Evolutionary conservation across 2,329 filamentous ascomycete species (phyloP), one percentile per base, ranked within the genome.

Genomic region (Arthrobotrys sinensis): DNA sequence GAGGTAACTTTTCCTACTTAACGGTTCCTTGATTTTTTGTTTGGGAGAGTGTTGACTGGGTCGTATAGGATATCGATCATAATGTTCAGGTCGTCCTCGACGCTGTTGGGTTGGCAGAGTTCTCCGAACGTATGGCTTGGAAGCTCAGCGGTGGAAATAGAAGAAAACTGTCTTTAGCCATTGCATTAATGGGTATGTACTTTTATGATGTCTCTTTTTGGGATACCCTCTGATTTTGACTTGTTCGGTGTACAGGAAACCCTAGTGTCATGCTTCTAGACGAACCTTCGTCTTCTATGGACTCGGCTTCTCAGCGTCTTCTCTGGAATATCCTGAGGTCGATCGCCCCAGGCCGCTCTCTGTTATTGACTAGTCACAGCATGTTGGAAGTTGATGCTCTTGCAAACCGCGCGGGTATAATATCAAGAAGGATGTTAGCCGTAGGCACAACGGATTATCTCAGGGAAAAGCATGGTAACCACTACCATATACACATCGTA

Each of bases 331-430:
- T 94, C 0, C 87, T 97, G 0, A 89, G 89, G 2, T 88, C 90
- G 0, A 90, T 94, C 2, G 90, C 91, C 0, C 88, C 90, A 0
- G 93, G 93, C 0, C 89, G 94, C n/a, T 92, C 91, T 0, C 89
- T 97, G 14, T 87, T 98, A 1, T 88, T 98, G 16, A 97, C 95
- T 0, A 97, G 95, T 0, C 95, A 98, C 84, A 93, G 90, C 60
- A 97, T 97, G 94, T 94, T 97, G 83, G 95, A 97, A 85, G 95
- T 94, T 0, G 93, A 97, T 82, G 94, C 94, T 0, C 87, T 98
- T 1, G 94, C 94, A 0, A 90, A 90, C 34, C 88, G 93, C 0
- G 93, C 92, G 0, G 95, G 93, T 11, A 97, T 98, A 80, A 90
- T 98, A 85, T 93, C 94, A 7, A 89, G 89, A 81, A 88, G 90